Evolutionary conservation across 306 rosid species (phyloP).

Genomic region (Quercus suber): DNA sequence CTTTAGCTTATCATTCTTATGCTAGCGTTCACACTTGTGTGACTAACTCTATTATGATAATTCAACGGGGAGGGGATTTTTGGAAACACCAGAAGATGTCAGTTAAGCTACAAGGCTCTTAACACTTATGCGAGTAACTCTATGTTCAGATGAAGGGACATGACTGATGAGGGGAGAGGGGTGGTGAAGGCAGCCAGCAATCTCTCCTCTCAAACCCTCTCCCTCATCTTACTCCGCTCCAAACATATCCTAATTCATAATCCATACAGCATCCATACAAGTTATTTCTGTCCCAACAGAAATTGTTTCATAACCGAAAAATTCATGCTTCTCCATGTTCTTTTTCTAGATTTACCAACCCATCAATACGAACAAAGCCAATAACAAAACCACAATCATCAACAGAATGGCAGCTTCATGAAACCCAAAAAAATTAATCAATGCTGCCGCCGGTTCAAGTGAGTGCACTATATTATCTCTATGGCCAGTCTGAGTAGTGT

Average conservation of each 20-base stretch:
- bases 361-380: background rate
- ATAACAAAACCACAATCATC: background rate
- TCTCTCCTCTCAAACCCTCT: too few species aligned
- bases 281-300: background rate
- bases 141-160: too few species aligned
- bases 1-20: background rate
- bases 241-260: background rate
- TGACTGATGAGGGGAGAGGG: too few species aligned
- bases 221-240: too few species aligned
- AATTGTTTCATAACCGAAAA: background rate
- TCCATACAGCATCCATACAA: background rate
- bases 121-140: too few species aligned
- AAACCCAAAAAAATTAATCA: background rate
- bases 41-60: too few species aligned
- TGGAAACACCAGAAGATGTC: too few species aligned
- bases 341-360: background rate
- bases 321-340: too few species aligned
- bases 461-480: background rate
- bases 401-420: background rate
- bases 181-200: too few species aligned
- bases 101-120: too few species aligned
- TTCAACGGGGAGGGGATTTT: too few species aligned
- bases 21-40: background rate
- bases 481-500: background rate
- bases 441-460: background rate